A percentile compares a stretch with the other conserved stretches of the same genome.
phyloP scores from a whole-genome alignment of 805 yeast species.

The Starmerella scarabaei region DNA sequence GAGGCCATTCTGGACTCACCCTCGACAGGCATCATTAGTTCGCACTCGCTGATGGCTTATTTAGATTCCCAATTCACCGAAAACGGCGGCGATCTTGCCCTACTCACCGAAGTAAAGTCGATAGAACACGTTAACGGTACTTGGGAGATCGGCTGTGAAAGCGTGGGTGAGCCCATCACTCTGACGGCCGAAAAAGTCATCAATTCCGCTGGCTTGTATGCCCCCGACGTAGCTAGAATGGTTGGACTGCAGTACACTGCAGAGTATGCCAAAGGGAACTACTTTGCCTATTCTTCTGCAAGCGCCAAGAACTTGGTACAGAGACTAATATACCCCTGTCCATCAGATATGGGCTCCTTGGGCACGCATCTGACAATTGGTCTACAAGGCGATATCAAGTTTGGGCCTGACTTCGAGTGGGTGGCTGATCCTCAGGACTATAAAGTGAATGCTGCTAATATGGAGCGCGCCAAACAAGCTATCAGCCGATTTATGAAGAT shows the following conservation, averaged over 20 bases:
- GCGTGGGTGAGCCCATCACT: constrained; percentile 20
- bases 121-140: constrained; percentile 21
- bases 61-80: constrained; percentile 42
- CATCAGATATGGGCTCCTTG: constrained; percentile 56
- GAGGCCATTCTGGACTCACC: constrained; percentile 59
- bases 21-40: constrained; percentile 71
- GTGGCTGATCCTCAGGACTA: constrained; percentile 31
- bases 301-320: constrained; percentile 35
- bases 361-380: constrained; percentile 85
- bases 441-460: constrained; percentile 29
- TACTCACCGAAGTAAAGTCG: constrained; percentile 45
- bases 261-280: constrained; percentile 74
- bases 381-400: constrained; percentile 61
- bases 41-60: constrained; percentile 61
- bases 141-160: constrained; percentile 14
- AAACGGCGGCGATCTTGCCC: constrained; percentile 50
- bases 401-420: constrained; percentile 89
- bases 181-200: constrained; percentile 43
- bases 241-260: constrained; percentile 46
- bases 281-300: constrained; percentile 44
- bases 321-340: constrained; percentile 65
- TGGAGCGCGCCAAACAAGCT: constrained; percentile 44
- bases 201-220: constrained; percentile 70
- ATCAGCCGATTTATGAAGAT: constrained; percentile 51
- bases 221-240: constrained; percentile 58